These are phyloP conservation scores for Penicillium oxalicum DNA, from an alignment of 2,329 filamentous ascomycete genomes.

Conservation along the genomic window DNA sequence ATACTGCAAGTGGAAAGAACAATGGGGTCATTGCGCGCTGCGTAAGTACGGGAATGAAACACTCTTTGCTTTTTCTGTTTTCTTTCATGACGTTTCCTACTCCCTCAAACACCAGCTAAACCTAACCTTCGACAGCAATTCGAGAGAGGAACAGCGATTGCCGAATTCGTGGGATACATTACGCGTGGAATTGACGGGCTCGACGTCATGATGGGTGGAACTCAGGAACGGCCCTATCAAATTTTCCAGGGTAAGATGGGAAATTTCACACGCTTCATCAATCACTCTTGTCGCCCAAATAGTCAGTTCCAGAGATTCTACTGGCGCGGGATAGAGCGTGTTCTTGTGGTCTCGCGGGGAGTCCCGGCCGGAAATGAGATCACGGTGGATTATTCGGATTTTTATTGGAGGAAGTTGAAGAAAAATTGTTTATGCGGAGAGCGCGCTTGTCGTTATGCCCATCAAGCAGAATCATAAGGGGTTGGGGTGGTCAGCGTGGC, in stretches of 20 bases:
- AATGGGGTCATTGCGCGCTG: slow-evolving; percentile 43
- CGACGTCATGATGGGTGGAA: slow-evolving; percentile 51
- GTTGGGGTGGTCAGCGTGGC: no score
- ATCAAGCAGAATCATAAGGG: neutral
- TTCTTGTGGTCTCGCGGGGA: slow-evolving; percentile 52
- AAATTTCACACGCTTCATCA: slow-evolving; percentile 56
- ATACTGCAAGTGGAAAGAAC: slow-evolving; percentile 49
- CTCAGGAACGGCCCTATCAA: slow-evolving; percentile 42
- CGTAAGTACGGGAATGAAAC: slow-evolving; percentile 10
- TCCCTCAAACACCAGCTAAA: no score
- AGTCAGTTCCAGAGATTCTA: slow-evolving; percentile 52
- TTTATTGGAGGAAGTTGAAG: slow-evolving; percentile 52
- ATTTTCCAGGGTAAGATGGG: slow-evolving; percentile 52
- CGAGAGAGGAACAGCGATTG: slow-evolving; percentile 48
- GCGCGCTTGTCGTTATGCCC: slow-evolving; percentile 39
- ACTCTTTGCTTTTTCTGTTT: neutral
- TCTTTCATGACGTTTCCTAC: no score
- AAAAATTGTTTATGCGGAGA: slow-evolving; percentile 53
- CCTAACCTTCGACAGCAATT: slow-evolving; percentile 42
- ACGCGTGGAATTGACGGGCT: slow-evolving; percentile 48
- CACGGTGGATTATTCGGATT: slow-evolving; percentile 54
- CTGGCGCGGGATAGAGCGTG: slow-evolving; percentile 52
- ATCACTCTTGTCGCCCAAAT: slow-evolving; percentile 54
- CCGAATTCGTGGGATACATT: slow-evolving; percentile 52
- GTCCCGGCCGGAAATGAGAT: slow-evolving; percentile 50